Evolutionary conservation across 2,329 filamentous ascomycete species (phyloP).

Genomic region (Keithomyces neogunnii): DNA sequence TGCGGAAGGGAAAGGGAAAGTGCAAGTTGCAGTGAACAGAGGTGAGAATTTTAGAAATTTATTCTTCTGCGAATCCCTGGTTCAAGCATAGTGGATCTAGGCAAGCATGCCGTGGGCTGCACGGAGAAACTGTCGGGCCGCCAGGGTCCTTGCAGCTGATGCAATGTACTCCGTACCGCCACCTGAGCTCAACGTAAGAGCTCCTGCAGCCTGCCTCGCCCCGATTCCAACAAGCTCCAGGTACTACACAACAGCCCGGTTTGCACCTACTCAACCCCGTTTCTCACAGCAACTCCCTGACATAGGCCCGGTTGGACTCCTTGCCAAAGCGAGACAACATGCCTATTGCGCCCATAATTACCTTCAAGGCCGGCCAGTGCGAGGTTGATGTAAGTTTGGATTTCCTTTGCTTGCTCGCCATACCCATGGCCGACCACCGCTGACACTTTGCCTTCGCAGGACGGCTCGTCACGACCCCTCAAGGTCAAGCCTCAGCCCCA

Average conservation of each 20-base stretch:
- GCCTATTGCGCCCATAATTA: constrained; percentile 81
- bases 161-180: background rate
- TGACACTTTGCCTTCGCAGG: constrained; percentile 6
- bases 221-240: background rate
- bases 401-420: background rate
- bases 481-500: constrained; percentile 66
- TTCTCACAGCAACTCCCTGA: constrained; percentile 3
- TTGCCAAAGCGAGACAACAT: constrained; percentile 36
- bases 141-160: too few species aligned
- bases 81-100: background rate
- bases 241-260: background rate
- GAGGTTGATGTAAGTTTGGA: constrained; percentile 61
- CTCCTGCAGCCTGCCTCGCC: constrained; percentile 25
- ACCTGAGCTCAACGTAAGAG: constrained; percentile 28
- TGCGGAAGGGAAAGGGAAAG: background rate
- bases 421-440: constrained; percentile 8
- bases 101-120: background rate
- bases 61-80: background rate
- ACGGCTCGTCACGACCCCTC: constrained; percentile 33
- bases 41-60: constrained; percentile 1
- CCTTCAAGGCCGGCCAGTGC: constrained; percentile 92
- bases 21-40: background rate
- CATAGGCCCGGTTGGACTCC: background rate
- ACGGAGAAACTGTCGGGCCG: constrained; percentile 15
- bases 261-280: background rate